These are phyloP conservation scores for Ormosia semicastrata DNA, from an alignment of 306 rosid species.

Conservation along the genomic window DNA sequence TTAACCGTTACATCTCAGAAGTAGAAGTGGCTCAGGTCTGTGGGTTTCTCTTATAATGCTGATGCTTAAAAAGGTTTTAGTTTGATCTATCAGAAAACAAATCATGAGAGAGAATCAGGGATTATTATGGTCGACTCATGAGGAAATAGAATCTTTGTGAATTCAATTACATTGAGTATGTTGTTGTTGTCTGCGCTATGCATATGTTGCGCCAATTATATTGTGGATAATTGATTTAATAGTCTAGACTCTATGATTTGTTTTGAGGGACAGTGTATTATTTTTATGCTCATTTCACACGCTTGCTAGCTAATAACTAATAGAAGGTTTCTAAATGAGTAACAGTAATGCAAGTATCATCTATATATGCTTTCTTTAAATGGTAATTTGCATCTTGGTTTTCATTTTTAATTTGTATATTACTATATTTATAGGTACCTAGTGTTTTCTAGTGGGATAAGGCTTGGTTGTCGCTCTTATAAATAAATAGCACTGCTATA, in stretches of 20 bases:
- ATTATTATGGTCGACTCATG: neutral
- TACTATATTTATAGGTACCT: neutral
- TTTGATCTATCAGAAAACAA: neutral
- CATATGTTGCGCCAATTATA: neutral
- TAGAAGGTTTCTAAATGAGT: conserved; percentile 9
- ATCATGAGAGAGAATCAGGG: neutral
- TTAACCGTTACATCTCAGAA: neutral
- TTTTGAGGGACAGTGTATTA: neutral
- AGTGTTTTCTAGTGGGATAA: neutral
- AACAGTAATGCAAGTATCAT: neutral
- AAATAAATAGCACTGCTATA: neutral
- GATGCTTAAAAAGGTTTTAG: neutral
- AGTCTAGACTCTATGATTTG: neutral
- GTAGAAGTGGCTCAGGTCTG: conserved; percentile 11
- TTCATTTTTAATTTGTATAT: neutral
- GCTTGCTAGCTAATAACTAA: neutral
- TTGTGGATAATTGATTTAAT: neutral
- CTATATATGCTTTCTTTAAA: conserved; percentile 9
- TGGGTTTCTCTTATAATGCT: neutral
- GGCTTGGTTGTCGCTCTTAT: neutral
- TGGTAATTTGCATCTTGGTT: neutral
- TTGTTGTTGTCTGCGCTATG: neutral
- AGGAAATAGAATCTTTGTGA: neutral
- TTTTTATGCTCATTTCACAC: neutral
- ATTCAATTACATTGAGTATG: neutral